These are phyloP conservation scores for Corallochytrium limacisporum DNA, from an alignment of 78 protist genomes.

Conservation along the genomic window DNA sequence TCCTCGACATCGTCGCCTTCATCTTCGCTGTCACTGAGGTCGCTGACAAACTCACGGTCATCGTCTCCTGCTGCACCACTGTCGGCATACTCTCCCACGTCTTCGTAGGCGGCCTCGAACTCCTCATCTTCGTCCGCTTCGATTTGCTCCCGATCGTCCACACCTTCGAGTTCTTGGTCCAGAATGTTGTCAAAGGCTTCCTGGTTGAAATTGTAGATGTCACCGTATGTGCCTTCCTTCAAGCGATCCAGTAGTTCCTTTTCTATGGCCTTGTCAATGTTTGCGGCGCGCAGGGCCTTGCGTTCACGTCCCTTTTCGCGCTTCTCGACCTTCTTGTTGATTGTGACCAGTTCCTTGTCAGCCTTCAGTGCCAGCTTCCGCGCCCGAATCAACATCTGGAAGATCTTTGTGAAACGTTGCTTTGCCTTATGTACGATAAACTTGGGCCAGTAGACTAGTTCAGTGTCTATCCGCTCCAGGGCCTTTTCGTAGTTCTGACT, in stretches of 20 bases:
- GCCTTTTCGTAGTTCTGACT: slow-evolving; percentile 52
- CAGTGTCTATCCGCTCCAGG: slow-evolving; percentile 51
- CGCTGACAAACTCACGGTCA: not conserved
- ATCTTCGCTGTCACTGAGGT: too few species aligned
- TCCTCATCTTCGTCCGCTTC: slow-evolving; percentile 22
- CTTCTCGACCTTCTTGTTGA: slow-evolving; percentile 66
- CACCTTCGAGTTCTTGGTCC: slow-evolving; percentile 19
- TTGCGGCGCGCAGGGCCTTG: slow-evolving; percentile 83
- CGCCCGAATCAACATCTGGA: slow-evolving; percentile 81
- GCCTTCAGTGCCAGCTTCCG: slow-evolving; percentile 57
- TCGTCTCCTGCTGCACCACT: not conserved
- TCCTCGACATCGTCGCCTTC: not conserved
- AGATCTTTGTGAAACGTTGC: slow-evolving; percentile 76
- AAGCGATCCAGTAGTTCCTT: slow-evolving; percentile 72
- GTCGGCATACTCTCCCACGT: not conserved
- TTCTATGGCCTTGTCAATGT: slow-evolving; percentile 55
- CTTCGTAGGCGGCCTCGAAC: not conserved
- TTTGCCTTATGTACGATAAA: slow-evolving; percentile 55
- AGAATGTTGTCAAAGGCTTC: slow-evolving; percentile 20
- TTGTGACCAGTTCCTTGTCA: slow-evolving; percentile 47
- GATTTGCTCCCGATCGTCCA: not conserved
- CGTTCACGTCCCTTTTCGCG: slow-evolving; percentile 52
- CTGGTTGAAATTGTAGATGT: slow-evolving; percentile 61
- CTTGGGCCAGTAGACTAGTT: slow-evolving; percentile 76
- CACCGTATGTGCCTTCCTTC: slow-evolving; percentile 55